Percentiles rank a stretch among this genome's conserved stretches.
Evolutionary conservation across 2,329 filamentous ascomycete genomes (phyloP).

Genomic region (Fusarium newnesense): DNA sequence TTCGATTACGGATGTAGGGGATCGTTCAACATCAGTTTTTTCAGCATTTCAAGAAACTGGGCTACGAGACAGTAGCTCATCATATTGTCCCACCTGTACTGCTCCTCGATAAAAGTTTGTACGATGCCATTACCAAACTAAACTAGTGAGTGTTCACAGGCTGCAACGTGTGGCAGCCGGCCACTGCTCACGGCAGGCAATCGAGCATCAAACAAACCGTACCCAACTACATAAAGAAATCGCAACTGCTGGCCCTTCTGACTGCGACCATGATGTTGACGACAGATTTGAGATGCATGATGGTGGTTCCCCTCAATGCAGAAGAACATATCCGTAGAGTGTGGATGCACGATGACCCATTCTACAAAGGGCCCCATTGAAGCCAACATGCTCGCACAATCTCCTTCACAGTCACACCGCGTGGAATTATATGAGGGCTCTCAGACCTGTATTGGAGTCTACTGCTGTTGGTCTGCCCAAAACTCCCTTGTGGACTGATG

Average conservation of each 20-base stretch:
- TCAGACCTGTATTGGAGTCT: constrained; percentile 29
- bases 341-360: constrained; percentile 40
- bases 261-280: constrained; percentile 12
- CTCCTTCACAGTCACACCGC: constrained; percentile 32
- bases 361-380: constrained; percentile 39
- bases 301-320: constrained; percentile 39
- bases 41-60: constrained; percentile 1
- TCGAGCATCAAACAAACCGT: not conserved
- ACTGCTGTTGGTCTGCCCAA: constrained; percentile 37
- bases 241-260: constrained; percentile 5
- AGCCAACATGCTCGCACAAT: constrained; percentile 29
- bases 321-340: constrained; percentile 36
- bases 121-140: constrained; percentile 7
- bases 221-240: constrained; percentile 1
- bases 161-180: not conserved
- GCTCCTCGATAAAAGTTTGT: constrained; percentile 23
- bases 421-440: constrained; percentile 21
- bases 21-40: constrained; percentile 6
- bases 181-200: constrained; percentile 5
- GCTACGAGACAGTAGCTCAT: not conserved
- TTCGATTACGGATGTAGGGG: constrained; percentile 11
- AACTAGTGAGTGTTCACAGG: constrained; percentile 15
- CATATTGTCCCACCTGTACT: constrained; percentile 13
- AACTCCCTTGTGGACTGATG: constrained; percentile 42
- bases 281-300: constrained; percentile 32